Evolutionary conservation across 495 filamentous ascomycete species (phyloP), one percentile per base, ranked within the genome.

Genomic region (Darksidea phi): DNA sequence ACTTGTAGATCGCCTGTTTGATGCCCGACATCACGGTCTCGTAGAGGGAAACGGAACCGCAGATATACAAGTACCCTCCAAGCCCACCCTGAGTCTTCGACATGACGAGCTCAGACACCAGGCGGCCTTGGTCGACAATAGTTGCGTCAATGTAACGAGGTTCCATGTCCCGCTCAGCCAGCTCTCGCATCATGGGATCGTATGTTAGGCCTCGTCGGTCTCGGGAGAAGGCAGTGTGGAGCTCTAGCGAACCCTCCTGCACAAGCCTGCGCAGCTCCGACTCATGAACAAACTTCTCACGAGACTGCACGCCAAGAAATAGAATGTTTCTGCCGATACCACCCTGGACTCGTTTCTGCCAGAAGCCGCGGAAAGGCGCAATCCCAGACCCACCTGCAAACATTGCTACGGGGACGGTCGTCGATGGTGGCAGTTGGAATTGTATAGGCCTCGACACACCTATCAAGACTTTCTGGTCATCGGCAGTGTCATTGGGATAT

Each of bases 11-110:
- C 10, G 78, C 77, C 59, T 76, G 75, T 38, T 74, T 73, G 50
- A 79, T 75, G 24, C 78, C 79, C n/a, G 71, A 76, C 72, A 81
- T 76, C 38, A 80, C 78, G 11, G 79, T 78, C 61, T 81, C 78
- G 43, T 80, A 81, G 8, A 81, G 75, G 0, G 77, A 75, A n/a
- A 80, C 76, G 0, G 77, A 79, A 13, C 79, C 78, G 56, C 78
- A 81, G 25, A 81, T 75, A 50, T 79, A 81, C 28, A 81, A 72
- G 41, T 80, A 79, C 5, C 78, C 78, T 28, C 77, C 78, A 8
- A 77, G 71, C 5, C 79, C 79, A 26, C 79, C 78, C 36, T 79
- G 77, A 50, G 76, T 78, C 67, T 77, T 81, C 3, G 75, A 77
- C 77, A 81, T 79, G 57, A 80, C 76, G 15, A 81, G 72, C 63